Evolutionary conservation across 2,329 filamentous ascomycete genomes (phyloP).

Genomic region (Chrysoporthe puriensis): DNA sequence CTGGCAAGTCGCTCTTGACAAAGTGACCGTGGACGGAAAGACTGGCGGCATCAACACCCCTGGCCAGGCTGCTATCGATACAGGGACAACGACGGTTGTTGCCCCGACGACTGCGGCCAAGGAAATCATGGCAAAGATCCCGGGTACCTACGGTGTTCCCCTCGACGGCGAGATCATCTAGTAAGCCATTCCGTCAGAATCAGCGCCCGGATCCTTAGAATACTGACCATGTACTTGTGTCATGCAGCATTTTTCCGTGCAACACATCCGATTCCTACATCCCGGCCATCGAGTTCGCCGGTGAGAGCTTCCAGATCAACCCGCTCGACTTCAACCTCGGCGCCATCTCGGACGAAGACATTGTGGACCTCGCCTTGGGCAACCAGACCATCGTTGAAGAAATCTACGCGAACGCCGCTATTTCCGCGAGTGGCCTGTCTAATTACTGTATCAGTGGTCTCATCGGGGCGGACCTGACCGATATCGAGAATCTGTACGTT

Average conservation of each 20-base stretch:
- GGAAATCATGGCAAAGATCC: constrained; percentile 21
- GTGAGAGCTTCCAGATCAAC: constrained; percentile 23
- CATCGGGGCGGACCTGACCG: constrained; percentile 12
- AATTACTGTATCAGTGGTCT: constrained; percentile 15
- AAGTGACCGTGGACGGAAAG: constrained; percentile 15
- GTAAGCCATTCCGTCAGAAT: background rate
- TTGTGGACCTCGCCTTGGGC: constrained; percentile 16
- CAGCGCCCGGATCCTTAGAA: background rate
- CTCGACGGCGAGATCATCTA: constrained; percentile 19
- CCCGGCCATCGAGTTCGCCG: constrained; percentile 16
- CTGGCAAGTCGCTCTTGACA: constrained; percentile 23
- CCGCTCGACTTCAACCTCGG: constrained; percentile 23
- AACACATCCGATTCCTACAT: constrained; percentile 15
- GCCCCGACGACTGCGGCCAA: constrained; percentile 14
- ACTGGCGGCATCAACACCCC: constrained; percentile 12
- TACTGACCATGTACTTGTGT: background rate
- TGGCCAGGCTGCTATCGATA: constrained; percentile 23
- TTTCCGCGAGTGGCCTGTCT: background rate
- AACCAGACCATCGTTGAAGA: constrained; percentile 17
- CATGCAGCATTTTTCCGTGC: constrained; percentile 17
- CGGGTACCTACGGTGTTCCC: background rate
- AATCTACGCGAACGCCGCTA: background rate
- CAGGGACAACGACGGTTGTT: constrained; percentile 12
- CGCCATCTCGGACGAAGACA: constrained; percentile 13
- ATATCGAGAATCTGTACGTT: constrained; percentile 17